Conservation (phyloP, 768 basidiomycete species). For the Lactarius trivialis region DNA sequence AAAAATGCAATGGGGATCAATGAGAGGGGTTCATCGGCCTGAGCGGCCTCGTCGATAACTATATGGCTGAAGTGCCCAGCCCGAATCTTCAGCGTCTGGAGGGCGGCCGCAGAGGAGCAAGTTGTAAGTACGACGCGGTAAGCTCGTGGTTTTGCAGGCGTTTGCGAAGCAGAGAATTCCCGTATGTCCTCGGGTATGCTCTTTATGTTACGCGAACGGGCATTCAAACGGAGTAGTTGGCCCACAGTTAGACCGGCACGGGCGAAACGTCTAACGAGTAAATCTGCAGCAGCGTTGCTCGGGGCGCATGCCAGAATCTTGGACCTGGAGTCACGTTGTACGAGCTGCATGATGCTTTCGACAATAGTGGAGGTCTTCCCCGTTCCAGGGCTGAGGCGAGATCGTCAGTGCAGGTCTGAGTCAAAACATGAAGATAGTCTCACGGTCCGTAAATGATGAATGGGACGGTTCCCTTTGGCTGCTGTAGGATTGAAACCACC, state of each 20-base stretch:
- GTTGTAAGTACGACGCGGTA: conserved; percentile 54
- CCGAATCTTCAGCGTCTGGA: conserved; percentile 41
- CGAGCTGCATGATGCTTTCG: conserved; percentile 34
- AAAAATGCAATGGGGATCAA: conserved; percentile 39
- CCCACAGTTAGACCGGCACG: conserved; percentile 18
- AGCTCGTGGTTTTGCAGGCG: conserved; percentile 31
- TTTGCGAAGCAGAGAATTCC: conserved; percentile 35
- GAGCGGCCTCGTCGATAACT: conserved; percentile 60
- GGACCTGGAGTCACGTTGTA: conserved; percentile 22
- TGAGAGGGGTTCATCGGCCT: conserved; percentile 53
- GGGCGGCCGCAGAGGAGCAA: conserved; percentile 46
- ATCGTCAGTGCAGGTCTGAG: background rate
- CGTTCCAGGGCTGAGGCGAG: conserved; percentile 33
- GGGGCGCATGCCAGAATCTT: conserved; percentile 34
- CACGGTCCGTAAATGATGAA: conserved; percentile 62
- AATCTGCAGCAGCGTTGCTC: conserved; percentile 34
- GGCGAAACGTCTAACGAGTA: conserved; percentile 29
- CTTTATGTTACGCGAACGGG: conserved; percentile 36
- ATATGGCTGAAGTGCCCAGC: conserved; percentile 55
- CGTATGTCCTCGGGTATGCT: conserved; percentile 34
- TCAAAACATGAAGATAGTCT: conserved; percentile 24
- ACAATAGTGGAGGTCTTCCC: conserved; percentile 36
- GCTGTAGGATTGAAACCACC: conserved; percentile 40
- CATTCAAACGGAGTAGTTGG: conserved; percentile 48
- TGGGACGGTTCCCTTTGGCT: conserved; percentile 41